Base-by-base conservation (phyloP, 192 early-diverging fungal genomes). In the Coemansia sp. region DNA sequence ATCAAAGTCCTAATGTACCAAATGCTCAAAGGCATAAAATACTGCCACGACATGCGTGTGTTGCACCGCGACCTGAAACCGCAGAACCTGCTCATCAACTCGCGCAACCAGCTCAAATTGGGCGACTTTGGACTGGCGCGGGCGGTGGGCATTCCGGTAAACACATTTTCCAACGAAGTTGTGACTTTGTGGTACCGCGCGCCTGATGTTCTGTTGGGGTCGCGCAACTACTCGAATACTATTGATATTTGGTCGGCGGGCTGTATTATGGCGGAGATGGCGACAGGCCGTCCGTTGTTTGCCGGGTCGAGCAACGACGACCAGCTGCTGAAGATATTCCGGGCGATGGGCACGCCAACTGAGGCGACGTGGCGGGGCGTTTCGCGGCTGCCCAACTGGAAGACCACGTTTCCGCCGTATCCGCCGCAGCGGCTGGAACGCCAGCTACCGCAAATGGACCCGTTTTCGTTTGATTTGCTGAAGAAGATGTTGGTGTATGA, bases 241-340 rank as follows among this genome's bases (percentile, higher is more conserved):
- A 97, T 98, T 63, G 96, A 98, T 67, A 95, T 98, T 26, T 98
- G 96, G 96, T 94, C 92, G 28, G 90, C 90, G 11, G 96, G 96
- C 40, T 98, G 96, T 74, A 98, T 98, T 71, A 94, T 98, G 92
- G 96, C 96, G 17, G 92, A 92, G 67, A 92, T 92, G 90, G 89
- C 82, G 66, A 85, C 87, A 5, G 90, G 90, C 0, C 75, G 88
- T 26, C 90, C 90, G 9, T 77, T 93, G 54, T 93, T 92, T 69
- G 88, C 92, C 10, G 92, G 92, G 56, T 87, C 86, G 25, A 89
- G 83, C 66, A 92, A 88, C 57, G 89, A 91, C 56, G 90, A 93
- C 71, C 89, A 93, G 72, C 80, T 93, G 17, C 36, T 86, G 59
- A 86, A 87, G 66, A 92, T 93, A 34, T 93, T 93, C 76, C 84